Evolutionary conservation across 306 rosid species (phyloP), one percentile per base, ranked within the genome.

Genomic region (Mucuna pruriens): DNA sequence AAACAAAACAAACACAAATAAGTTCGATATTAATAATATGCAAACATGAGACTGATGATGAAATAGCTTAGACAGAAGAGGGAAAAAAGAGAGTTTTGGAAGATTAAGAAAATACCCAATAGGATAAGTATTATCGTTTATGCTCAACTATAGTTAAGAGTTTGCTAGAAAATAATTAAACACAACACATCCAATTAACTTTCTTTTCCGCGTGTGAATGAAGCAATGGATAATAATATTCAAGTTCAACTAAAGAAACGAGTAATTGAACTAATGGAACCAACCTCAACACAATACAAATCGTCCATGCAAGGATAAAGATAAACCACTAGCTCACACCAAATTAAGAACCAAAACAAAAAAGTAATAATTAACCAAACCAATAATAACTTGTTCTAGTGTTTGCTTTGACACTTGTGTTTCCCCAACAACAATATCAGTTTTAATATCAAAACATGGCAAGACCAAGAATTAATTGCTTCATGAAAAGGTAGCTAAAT

Each of bases 401-500:
- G 71, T 64, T 36, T 36, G 26, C 17, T 13, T 34, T 63, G 25
- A 63, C 70, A 63, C 70, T 34, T 63, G 68, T 61, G 68, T 13
- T 61, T 17, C 42, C 20, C 68, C 62, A 54, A 16, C 69, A 62
- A 1, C 46, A 36, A 17, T 64, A 62, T 36, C 38, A 64, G 26
- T 64, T 34, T 64, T 17, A 17, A 64, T n/a, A 36, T 1, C 71
- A 36, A 33, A 62, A 33, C 69, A 60, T 60, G 66, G 61, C 40
- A 31, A 60, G 17, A 33, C 15, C 68, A 62, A 62, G 42, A 62
- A 62, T 62, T 17, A 64, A 64, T 34, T 75, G 78, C 25, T 76
- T 71, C 25, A 79, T 48, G 48, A 9, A 78, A 80, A 74, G 52
- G 1, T 9, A 75, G 42, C n/a, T n/a, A n/a, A n/a, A n/a, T n/a